Evolutionary conservation across 2,329 filamentous ascomycete genomes (phyloP).

Genomic region (Ciborinia camelliae): DNA sequence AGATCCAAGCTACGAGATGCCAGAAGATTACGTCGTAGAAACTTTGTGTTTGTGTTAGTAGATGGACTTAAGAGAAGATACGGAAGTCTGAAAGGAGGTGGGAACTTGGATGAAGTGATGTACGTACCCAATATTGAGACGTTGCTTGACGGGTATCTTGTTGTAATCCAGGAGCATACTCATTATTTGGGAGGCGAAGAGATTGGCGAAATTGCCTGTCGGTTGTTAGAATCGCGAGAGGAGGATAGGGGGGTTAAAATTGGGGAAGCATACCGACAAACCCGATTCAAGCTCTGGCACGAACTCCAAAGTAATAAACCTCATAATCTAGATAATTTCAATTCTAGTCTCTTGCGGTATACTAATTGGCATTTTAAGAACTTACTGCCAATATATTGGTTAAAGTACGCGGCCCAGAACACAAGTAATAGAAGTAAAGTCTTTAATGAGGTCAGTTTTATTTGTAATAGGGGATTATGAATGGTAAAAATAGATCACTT

Average conservation of each 20-base stretch:
- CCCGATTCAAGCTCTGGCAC: neutral
- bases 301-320: constrained; percentile 10
- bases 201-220: neutral
- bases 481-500: neutral
- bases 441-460: neutral
- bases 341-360: neutral
- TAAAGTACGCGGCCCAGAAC: constrained; percentile 8
- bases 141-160: neutral
- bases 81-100: neutral
- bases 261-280: neutral
- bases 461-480: too few relatives aligned
- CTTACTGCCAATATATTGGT: constrained; percentile 7
- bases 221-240: neutral
- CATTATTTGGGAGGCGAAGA: constrained; percentile 5
- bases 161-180: constrained; percentile 12
- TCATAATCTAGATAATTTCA: neutral
- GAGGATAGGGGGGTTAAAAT: neutral
- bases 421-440: neutral
- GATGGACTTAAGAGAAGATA: neutral
- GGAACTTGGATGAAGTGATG: too few relatives aligned
- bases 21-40: constrained; percentile 56
- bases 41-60: constrained; percentile 18
- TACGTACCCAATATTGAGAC: constrained; percentile 8
- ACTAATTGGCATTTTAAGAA: neutral
- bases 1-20: constrained; percentile 51